Conservation (phyloP, 2,329 filamentous ascomycete species). For the Alternaria incomplexa region DNA sequence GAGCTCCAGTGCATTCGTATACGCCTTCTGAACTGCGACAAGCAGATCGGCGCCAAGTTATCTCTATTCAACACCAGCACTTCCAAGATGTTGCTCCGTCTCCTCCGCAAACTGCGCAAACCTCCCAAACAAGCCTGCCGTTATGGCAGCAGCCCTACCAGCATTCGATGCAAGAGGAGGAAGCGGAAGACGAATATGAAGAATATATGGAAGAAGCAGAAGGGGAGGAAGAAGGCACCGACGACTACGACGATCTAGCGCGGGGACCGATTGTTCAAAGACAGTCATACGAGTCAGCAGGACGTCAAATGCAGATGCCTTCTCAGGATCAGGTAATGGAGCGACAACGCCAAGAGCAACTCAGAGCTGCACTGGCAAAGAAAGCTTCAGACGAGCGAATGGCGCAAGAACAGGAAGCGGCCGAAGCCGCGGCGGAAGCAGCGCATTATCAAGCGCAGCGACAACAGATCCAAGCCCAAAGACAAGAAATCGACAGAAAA, state of each 20-base stretch:
- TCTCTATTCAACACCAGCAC: neutral
- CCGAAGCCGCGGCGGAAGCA: neutral
- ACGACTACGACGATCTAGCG: neutral
- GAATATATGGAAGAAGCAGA: neutral
- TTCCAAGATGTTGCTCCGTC: neutral
- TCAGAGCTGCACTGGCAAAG: neutral
- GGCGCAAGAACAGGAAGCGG: neutral
- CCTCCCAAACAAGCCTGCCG: too few relatives aligned
- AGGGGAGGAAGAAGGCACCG: neutral
- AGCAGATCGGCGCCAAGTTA: neutral
- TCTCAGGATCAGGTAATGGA: neutral
- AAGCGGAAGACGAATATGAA: neutral
- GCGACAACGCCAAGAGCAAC: neutral
- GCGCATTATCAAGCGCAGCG: neutral
- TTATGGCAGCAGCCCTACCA: neutral
- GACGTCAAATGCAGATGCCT: neutral
- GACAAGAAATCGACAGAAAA: neutral
- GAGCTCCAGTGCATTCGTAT: neutral
- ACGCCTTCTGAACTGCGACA: neutral
- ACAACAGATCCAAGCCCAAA: neutral
- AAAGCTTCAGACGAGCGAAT: neutral
- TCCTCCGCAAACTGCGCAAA: neutral
- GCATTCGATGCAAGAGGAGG: neutral
- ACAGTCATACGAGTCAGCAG: neutral
- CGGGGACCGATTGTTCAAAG: neutral